A percentile compares a stretch with the other conserved stretches of the same genome.
These are phyloP conservation scores for Coniella lustricola DNA, from an alignment of 2,329 filamentous ascomycete species.

Conservation along the genomic window DNA sequence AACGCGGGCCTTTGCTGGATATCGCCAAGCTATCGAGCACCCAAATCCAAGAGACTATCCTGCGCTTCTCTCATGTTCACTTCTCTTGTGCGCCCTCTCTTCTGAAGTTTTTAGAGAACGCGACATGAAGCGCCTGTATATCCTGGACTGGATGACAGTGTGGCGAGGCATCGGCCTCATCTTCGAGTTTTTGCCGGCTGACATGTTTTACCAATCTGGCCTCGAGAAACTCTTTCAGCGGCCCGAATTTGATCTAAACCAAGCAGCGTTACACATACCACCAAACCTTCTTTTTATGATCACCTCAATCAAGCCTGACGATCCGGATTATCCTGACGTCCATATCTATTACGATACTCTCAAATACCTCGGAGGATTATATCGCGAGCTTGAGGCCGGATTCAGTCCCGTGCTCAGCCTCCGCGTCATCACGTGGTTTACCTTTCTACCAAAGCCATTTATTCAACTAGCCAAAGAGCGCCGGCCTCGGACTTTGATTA, in stretches of 20 bases:
- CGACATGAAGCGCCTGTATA: conserved; percentile 37
- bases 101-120: conserved; percentile 45
- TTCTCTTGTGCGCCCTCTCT: conserved; percentile 44
- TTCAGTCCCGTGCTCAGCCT: conserved; percentile 38
- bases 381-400: conserved; percentile 39
- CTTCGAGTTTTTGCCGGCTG: conserved; percentile 31
- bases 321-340: conserved; percentile 34
- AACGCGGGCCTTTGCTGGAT: conserved; percentile 43
- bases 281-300: conserved; percentile 43
- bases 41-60: conserved; percentile 39
- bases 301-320: conserved; percentile 33
- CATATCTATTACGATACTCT: conserved; percentile 39
- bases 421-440: conserved; percentile 47
- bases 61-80: conserved; percentile 44
- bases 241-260: conserved; percentile 40
- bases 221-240: conserved; percentile 41
- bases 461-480: conserved; percentile 34
- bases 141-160: conserved; percentile 49
- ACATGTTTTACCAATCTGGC: conserved; percentile 32
- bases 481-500: conserved; percentile 41
- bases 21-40: conserved; percentile 42
- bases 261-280: conserved; percentile 35
- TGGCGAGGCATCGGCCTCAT: conserved; percentile 49
- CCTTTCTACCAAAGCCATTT: conserved; percentile 39
- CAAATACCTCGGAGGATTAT: conserved; percentile 44